Base-by-base conservation (phyloP, 2,329 filamentous ascomycete species). In the Sphaceloma murrayae region DNA sequence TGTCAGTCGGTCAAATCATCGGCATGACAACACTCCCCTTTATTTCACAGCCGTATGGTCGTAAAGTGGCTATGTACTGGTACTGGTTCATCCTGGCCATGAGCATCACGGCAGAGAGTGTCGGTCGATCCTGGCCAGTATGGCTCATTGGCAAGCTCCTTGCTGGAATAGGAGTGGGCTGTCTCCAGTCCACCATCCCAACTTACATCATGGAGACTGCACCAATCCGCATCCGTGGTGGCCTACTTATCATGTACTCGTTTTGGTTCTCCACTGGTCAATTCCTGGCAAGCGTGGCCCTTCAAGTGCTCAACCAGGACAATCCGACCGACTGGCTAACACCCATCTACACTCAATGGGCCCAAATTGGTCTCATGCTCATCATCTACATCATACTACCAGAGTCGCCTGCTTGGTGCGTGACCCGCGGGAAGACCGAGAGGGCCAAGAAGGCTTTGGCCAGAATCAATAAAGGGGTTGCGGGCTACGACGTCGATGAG, bases 11-110 rank as follows among this genome's bases (percentile, higher is more conserved):
- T 13, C 34, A 39, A 22, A 39, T 39, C 21, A 26, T 39, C 18
- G 34, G 34, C 34, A 39, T 39, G 34, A 39, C 34, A 2, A 39
- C 34, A 2, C 19, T 39, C 5, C 34, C 34, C 8, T 39, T 39
- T 22, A 39, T 39, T 13, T 39, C 34, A 5, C 18, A 24, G 21
- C 34, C 34, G 2, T 39, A 2, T 22, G 34, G 34, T 14, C 18
- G 34, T 2, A 39, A 39, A 22, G 34, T 39, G 8, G 34, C 34
- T 6, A 39, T 39, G 34, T 39, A 39, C n/a, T 39, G 34, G 34
- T 39, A 39, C 34, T 39, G 34, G 34, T 39, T 39, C 34, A 39
- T 39, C 11, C 34, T 39, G 7, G 21, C 34, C 34, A 39, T 39
- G 19, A 39, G 34, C 10, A 39, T 39, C 34, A 26, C 18, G 3